phyloP scores from a whole-genome alignment of 1,284 basidiomycete species.

The Polyporus tsugae region DNA sequence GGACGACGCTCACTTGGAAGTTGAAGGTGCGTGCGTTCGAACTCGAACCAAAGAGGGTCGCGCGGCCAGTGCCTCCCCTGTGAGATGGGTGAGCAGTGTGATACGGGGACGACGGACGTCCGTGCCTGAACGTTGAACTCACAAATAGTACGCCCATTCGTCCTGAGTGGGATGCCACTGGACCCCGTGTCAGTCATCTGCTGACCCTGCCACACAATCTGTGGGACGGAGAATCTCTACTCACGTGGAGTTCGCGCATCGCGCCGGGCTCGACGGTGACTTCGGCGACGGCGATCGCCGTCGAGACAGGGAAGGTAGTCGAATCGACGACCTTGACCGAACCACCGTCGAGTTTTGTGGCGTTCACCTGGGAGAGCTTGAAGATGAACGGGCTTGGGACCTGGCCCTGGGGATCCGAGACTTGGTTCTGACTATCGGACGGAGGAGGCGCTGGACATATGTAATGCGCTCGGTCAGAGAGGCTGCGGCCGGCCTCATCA shows the following conservation, averaged over 20 bases:
- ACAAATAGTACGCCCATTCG: conserved; percentile 70
- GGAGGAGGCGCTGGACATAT: conserved; percentile 45
- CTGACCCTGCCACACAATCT: not conserved
- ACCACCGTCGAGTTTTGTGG: conserved; percentile 64
- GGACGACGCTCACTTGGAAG: conserved; percentile 53
- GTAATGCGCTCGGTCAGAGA: not conserved
- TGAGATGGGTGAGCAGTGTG: not conserved
- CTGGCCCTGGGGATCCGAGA: conserved; percentile 58
- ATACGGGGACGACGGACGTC: not conserved
- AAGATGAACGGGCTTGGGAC: conserved; percentile 63
- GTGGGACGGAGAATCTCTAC: conserved; percentile 12
- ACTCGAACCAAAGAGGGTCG: conserved; percentile 71
- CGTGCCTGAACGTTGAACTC: conserved; percentile 20
- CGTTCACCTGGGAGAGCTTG: conserved; percentile 58
- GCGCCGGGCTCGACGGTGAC: conserved; percentile 75
- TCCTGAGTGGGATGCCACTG: conserved; percentile 80
- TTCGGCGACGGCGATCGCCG: conserved; percentile 70
- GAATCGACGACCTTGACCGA: conserved; percentile 72
- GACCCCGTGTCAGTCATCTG: not conserved
- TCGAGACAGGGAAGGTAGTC: conserved; percentile 58
- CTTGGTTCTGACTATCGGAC: conserved; percentile 48
- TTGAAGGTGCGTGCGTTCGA: conserved; percentile 76
- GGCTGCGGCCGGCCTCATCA: not conserved
- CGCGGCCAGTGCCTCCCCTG: conserved; percentile 66
- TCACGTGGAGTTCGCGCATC: conserved; percentile 50